Percentiles rank a stretch among this genome's conserved stretches.
Conservation (phyloP, 225 moss, liverwort and hornwort species). For the Bryoerythrophyllum caledonicum region DNA sequence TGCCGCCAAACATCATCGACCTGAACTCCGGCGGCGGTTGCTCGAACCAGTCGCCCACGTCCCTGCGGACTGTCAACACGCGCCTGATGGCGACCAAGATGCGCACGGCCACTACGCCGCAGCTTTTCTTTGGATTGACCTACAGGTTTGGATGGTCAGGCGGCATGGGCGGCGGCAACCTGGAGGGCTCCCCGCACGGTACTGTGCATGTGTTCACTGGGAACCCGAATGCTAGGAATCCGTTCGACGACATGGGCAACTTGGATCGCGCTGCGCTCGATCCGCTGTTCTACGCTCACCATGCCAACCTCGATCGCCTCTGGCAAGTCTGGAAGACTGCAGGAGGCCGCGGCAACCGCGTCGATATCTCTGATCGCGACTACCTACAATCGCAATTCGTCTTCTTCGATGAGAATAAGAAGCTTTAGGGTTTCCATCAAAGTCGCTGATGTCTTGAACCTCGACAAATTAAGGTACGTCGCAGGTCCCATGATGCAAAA, state of each 20-base stretch:
- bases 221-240: constrained; percentile 22
- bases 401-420: constrained; percentile 56
- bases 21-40: constrained; percentile 49
- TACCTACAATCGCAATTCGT: constrained; percentile 51
- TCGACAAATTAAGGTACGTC: constrained; percentile 21
- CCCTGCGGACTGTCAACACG: constrained; percentile 19
- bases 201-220: constrained; percentile 56
- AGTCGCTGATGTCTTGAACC: constrained; percentile 32
- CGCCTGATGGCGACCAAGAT: constrained; percentile 37
- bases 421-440: constrained; percentile 29
- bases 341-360: constrained; percentile 32
- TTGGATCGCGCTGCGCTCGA: constrained; percentile 41
- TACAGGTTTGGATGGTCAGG: constrained; percentile 21
- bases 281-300: constrained; percentile 39
- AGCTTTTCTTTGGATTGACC: constrained; percentile 41
- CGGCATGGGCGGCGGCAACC: constrained; percentile 28
- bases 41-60: fast-evolving
- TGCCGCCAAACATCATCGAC: constrained; percentile 33
- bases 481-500: background rate
- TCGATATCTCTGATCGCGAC: constrained; percentile 38
- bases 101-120: constrained; percentile 26
- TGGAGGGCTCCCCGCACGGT: constrained; percentile 59
- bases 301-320: constrained; percentile 34
- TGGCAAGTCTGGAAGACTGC: constrained; percentile 46
- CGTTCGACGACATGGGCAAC: constrained; percentile 48